Conservation (phyloP, 2,329 filamentous ascomycete species). For the Waltergamsia citrina region DNA sequence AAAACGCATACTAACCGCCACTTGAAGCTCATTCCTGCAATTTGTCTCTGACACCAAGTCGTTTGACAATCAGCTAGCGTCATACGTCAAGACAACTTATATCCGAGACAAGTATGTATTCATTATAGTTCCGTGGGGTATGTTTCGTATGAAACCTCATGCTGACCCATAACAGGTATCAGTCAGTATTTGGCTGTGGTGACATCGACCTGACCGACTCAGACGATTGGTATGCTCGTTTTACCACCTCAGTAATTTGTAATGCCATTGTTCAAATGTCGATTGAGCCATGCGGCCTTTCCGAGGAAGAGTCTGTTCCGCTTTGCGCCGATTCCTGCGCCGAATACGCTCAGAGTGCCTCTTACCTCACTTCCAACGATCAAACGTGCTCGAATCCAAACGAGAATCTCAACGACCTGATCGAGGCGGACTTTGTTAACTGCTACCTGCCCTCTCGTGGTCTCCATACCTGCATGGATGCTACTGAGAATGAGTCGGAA, state of each 20-base stretch:
- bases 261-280: constrained; percentile 93
- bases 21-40: constrained; percentile 78
- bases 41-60: constrained; percentile 66
- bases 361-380: constrained; percentile 67
- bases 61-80: constrained; percentile 67
- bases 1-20: constrained; percentile 8
- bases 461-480: constrained; percentile 66
- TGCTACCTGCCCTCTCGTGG: constrained; percentile 78
- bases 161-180: constrained; percentile 51
- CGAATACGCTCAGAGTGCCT: constrained; percentile 80
- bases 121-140: too few relatives aligned
- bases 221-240: constrained; percentile 80
- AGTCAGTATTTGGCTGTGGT: constrained; percentile 70
- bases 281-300: constrained; percentile 56
- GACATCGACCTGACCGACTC: constrained; percentile 70
- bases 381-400: constrained; percentile 61
- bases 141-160: background rate
- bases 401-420: constrained; percentile 60
- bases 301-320: constrained; percentile 55
- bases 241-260: constrained; percentile 85
- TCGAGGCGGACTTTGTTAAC: constrained; percentile 85
- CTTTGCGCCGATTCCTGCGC: constrained; percentile 87
- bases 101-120: constrained; percentile 63
- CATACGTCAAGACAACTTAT: constrained; percentile 68
- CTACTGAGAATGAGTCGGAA: constrained; percentile 67